Base-by-base conservation (phyloP, 345 rosid species). In the Salix udensis region DNA sequence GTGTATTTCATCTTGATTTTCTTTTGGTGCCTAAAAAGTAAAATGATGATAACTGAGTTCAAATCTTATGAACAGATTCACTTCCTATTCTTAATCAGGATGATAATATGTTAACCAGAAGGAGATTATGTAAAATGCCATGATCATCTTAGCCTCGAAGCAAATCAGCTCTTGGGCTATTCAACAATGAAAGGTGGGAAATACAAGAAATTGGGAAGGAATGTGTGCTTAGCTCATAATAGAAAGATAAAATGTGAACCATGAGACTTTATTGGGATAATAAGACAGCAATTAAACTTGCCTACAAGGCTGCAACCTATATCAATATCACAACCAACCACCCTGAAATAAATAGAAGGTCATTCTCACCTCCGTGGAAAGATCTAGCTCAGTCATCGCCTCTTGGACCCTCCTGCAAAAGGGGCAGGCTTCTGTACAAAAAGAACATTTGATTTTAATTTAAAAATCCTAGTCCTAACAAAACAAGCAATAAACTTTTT, bases 321-420 rank as follows among this genome's bases (percentile, higher is more conserved):
- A 55, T 55, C 26, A 10, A 55, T 24, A 55, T 3, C 26, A 50
- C 62, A 55, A n/a, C 10, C 62, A n/a, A 55, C 46, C 26, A 24
- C 36, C 46, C 65, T 44, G 40, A n/a, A 23, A 71, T 48, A 42
- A 36, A 46, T 23, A 68, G 42, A 72, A 55, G n/a, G 7, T 40
- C 0, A 39, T 68, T 40, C 79, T 80, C 72, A 93, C 94, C 88
- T 91, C 94, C 4, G 81, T 89, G 53, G 91, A 90, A 76, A 93
- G 94, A 86, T 91, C 94, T 78, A 93, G 83, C 90, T 93, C 96
- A 71, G 94, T 93, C 83, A 93, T 55, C 70, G 96, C 94, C 79
- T 93, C 97, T 28, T 96, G 84, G 79, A 88, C 93, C 81, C 96
- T 90, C 77, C 97, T 83, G 72, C 97, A 93, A 81, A 93, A 91